Conservation (phyloP, 202 grass and related monocot species). For the Hordeum pubiflorum region DNA sequence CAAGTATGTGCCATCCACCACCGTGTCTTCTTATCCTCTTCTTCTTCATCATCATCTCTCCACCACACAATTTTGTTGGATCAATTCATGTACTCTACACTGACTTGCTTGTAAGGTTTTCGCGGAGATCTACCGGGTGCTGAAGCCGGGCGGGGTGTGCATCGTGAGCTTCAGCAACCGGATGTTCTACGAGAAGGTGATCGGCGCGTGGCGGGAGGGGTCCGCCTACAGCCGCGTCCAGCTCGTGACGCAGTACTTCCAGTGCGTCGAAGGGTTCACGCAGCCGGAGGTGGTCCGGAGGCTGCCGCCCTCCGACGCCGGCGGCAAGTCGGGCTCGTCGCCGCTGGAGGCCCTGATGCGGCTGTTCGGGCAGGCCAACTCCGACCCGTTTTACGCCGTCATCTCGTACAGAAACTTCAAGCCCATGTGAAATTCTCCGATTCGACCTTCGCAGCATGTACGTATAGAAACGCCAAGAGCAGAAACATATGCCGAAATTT, state of each 20-base stretch:
- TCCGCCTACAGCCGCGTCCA: conserved; percentile 70
- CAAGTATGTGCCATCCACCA: conserved; percentile 29
- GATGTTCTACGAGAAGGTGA: conserved; percentile 86
- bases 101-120: conserved; percentile 40
- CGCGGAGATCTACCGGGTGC: conserved; percentile 75
- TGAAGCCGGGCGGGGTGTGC: conserved; percentile 79
- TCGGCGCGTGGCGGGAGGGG: conserved; percentile 77
- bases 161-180: conserved; percentile 89
- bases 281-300: conserved; percentile 67
- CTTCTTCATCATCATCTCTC: not conserved
- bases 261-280: conserved; percentile 78
- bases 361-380: conserved; percentile 44
- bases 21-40: not conserved
- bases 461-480: too few species aligned
- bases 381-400: conserved; percentile 82
- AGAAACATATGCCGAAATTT: too few species aligned
- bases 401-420: conserved; percentile 80
- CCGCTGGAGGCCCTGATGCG: conserved; percentile 52
- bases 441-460: not conserved
- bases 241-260: conserved; percentile 80
- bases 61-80: not conserved
- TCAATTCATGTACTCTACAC: too few species aligned
- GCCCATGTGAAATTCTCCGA: not conserved
- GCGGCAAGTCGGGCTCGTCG: conserved; percentile 30
- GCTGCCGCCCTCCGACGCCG: conserved; percentile 38